Percentiles rank a stretch among this genome's conserved stretches.
phyloP scores from a whole-genome alignment of 2,329 filamentous ascomycete species.

The Mycocentrospora acerina region DNA sequence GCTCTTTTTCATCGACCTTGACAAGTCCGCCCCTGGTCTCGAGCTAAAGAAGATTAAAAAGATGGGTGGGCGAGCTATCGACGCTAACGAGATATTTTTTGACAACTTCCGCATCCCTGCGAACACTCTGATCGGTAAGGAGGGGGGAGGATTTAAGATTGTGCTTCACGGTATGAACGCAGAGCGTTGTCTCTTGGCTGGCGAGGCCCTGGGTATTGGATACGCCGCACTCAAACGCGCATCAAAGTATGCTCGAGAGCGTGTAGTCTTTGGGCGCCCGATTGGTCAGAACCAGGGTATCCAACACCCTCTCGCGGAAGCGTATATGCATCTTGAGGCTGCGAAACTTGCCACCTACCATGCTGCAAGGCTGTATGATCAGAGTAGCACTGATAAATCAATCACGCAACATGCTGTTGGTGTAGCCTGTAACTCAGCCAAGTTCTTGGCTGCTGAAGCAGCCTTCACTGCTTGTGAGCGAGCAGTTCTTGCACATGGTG shows the following conservation, averaged over 20 bases:
- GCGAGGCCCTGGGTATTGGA: constrained; percentile 77
- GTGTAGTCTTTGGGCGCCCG: constrained; percentile 57
- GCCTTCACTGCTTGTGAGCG: constrained; percentile 62
- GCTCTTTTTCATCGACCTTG: constrained; percentile 77
- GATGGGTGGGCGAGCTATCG: constrained; percentile 80
- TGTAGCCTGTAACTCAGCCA: constrained; percentile 58
- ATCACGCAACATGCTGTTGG: constrained; percentile 47
- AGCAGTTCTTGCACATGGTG: constrained; percentile 58
- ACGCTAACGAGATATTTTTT: constrained; percentile 88
- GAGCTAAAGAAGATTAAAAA: constrained; percentile 75
- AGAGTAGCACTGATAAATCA: constrained; percentile 31
- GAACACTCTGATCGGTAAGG: constrained; percentile 66
- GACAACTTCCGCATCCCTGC: constrained; percentile 71
- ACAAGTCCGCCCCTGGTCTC: constrained; percentile 61
- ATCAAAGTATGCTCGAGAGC: constrained; percentile 50
- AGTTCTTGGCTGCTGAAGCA: constrained; percentile 62
- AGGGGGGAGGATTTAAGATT: constrained; percentile 77
- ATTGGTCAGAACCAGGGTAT: constrained; percentile 64
- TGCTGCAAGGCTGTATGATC: constrained; percentile 60
- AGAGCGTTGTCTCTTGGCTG: constrained; percentile 58
- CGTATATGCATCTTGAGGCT: constrained; percentile 63
- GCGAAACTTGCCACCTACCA: constrained; percentile 64
- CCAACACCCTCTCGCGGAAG: constrained; percentile 59
- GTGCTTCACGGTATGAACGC: constrained; percentile 53
- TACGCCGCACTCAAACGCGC: constrained; percentile 61